Percentiles rank a stretch among this genome's conserved stretches.
Conservation (phyloP, 2,329 filamentous ascomycete species). For the Rhexocercosporidium sp. region DNA sequence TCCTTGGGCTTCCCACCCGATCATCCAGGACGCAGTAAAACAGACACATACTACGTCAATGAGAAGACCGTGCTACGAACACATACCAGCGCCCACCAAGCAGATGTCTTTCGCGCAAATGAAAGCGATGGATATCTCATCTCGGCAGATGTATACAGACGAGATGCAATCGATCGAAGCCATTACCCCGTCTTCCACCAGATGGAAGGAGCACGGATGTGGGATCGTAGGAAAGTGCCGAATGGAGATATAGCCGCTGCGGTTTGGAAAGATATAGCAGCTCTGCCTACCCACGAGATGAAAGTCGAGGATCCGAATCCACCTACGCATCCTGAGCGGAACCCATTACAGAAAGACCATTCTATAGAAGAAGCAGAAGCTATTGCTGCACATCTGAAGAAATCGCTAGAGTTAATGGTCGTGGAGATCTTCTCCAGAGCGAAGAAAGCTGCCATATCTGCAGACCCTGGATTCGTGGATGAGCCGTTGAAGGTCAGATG, state of each 20-base stretch:
- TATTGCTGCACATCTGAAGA: conserved; percentile 83
- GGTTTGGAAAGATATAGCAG: conserved; percentile 72
- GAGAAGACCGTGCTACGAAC: conserved; percentile 82
- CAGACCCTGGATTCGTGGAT: conserved; percentile 53
- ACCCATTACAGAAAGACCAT: conserved; percentile 82
- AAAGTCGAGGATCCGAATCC: conserved; percentile 85
- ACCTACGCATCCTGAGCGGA: conserved; percentile 75
- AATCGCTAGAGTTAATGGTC: conserved; percentile 87
- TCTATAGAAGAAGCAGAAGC: conserved; percentile 79
- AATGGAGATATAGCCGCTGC: conserved; percentile 64
- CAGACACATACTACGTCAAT: conserved; percentile 97
- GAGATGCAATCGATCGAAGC: conserved; percentile 91
- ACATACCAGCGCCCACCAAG: conserved; percentile 93
- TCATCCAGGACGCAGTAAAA: conserved; percentile 84
- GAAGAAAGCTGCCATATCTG: conserved; percentile 61
- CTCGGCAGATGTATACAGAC: conserved; percentile 91
- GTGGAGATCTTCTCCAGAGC: conserved; percentile 86
- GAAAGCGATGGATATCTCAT: conserved; percentile 83
- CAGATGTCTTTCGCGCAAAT: conserved; percentile 77
- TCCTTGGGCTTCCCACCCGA: conserved; percentile 89
- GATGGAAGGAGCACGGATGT: conserved; percentile 93
- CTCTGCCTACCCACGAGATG: conserved; percentile 74
- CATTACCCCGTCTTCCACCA: conserved; percentile 99
- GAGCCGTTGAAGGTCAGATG: conserved; percentile 87
- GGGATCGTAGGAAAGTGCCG: conserved; percentile 71